Conservation (phyloP, 345 rosid genomes). For the Litchi chinensis region DNA sequence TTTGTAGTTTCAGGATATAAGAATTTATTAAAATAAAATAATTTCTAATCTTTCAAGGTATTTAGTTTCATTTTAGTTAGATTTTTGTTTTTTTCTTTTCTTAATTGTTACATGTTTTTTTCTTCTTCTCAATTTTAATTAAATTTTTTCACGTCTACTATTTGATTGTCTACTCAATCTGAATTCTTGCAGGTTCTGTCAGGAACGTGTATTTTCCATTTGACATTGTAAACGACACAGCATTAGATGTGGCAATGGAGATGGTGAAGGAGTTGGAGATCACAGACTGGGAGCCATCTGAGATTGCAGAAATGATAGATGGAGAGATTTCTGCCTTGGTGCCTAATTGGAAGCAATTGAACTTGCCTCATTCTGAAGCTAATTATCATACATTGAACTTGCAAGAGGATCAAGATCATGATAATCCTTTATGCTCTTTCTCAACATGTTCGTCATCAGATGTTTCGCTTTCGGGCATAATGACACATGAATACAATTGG, state of each 20-base stretch:
- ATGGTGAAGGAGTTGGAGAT: conserved; percentile 84
- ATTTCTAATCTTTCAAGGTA: too few relatives aligned
- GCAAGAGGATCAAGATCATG: conserved; percentile 49
- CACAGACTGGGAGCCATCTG: conserved; percentile 65
- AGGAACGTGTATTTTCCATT: conserved; percentile 65
- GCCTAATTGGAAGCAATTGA: conserved; percentile 46
- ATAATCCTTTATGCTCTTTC: conserved; percentile 45
- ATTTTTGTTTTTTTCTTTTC: too few relatives aligned
- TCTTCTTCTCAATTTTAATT: too few relatives aligned
- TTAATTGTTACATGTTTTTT: too few relatives aligned
- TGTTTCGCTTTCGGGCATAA: conserved; percentile 49
- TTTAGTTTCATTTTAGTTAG: too few relatives aligned
- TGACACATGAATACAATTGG: conserved; percentile 38
- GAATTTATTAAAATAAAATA: too few relatives aligned
- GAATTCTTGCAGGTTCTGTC: conserved; percentile 37
- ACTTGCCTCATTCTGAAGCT: conserved; percentile 23
- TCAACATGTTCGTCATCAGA: conserved; percentile 64
- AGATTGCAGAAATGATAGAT: conserved; percentile 74
- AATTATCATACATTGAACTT: conserved; percentile 25
- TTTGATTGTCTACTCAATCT: too few relatives aligned
- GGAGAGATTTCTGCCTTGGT: conserved; percentile 61
- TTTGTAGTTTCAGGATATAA: too few relatives aligned
- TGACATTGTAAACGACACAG: conserved; percentile 61
- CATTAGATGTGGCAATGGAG: conserved; percentile 72
- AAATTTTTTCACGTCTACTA: too few relatives aligned